Conservation (phyloP, 2,329 filamentous ascomycete genomes). For the Sclerotinia trifoliorum region DNA sequence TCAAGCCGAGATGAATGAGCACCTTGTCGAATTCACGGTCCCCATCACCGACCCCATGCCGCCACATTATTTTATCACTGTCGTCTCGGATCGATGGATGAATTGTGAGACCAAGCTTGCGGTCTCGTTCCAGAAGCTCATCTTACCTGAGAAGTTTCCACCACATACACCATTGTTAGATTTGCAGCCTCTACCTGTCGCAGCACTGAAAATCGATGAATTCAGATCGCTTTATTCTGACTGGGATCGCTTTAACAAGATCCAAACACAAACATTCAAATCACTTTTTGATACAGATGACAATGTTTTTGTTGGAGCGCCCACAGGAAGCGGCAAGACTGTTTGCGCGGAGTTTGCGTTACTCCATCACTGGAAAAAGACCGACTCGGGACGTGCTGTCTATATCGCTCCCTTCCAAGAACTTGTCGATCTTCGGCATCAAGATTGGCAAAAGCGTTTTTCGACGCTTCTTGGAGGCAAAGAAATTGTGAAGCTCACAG, state of each 20-base stretch:
- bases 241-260: constrained; percentile 91
- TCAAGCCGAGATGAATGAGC: constrained; percentile 81
- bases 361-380: constrained; percentile 79
- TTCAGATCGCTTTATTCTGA: constrained; percentile 78
- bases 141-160: constrained; percentile 92
- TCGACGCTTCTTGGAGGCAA: constrained; percentile 75
- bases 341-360: constrained; percentile 94
- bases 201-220: constrained; percentile 82
- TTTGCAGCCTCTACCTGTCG: constrained; percentile 84
- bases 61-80: constrained; percentile 95
- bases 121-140: constrained; percentile 91
- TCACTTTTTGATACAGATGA: constrained; percentile 87
- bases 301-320: constrained; percentile 89
- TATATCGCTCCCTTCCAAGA: constrained; percentile 96
- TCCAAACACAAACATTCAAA: constrained; percentile 97
- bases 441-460: constrained; percentile 83
- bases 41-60: constrained; percentile 97
- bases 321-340: constrained; percentile 94
- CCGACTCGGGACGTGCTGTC: constrained; percentile 73
- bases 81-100: constrained; percentile 97
- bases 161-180: constrained; percentile 90
- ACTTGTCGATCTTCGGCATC: constrained; percentile 75
- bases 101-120: constrained; percentile 91
- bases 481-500: constrained; percentile 86
- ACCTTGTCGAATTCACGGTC: constrained; percentile 93